A percentile compares a stretch with the other conserved stretches of the same genome.
These are phyloP conservation scores for Apiospora kogelbergensis DNA, from an alignment of 2,329 filamentous ascomycete genomes.

Conservation along the genomic window DNA sequence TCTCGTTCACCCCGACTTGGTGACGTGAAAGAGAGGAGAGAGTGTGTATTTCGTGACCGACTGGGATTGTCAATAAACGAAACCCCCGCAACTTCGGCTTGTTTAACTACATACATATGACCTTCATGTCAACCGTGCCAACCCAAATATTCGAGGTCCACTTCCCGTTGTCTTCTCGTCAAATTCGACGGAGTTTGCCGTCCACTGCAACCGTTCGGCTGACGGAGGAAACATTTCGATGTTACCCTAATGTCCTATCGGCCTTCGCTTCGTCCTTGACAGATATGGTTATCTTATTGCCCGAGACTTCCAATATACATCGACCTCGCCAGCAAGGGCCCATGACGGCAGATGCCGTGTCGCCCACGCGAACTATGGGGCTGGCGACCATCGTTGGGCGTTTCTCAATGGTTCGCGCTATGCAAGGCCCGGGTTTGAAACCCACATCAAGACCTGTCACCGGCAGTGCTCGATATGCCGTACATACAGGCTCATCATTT, in stretches of 20 bases:
- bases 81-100: not conserved
- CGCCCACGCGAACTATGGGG: not conserved
- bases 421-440: not conserved
- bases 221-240: not conserved
- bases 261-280: not conserved
- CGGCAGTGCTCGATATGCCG: conserved; percentile 1
- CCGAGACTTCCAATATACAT: conserved; percentile 1
- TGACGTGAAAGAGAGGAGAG: not conserved
- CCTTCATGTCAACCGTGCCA: not conserved
- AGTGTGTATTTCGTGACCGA: not conserved
- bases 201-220: not conserved
- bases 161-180: not conserved
- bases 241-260: conserved; percentile 3
- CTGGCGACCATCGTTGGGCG: not conserved
- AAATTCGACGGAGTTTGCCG: conserved; percentile 3
- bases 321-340: not conserved
- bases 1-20: conserved; percentile 4
- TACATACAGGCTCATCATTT: conserved; percentile 4
- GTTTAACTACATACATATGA: not conserved
- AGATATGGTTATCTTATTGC: conserved; percentile 11
- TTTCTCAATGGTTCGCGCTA: not conserved
- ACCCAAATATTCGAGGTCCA: not conserved
- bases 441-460: not conserved
- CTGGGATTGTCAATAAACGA: not conserved
- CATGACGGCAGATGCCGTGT: not conserved